Evolutionary conservation across 2,329 filamentous ascomycete species (phyloP).

Genomic region (Hysterium pulicare): DNA sequence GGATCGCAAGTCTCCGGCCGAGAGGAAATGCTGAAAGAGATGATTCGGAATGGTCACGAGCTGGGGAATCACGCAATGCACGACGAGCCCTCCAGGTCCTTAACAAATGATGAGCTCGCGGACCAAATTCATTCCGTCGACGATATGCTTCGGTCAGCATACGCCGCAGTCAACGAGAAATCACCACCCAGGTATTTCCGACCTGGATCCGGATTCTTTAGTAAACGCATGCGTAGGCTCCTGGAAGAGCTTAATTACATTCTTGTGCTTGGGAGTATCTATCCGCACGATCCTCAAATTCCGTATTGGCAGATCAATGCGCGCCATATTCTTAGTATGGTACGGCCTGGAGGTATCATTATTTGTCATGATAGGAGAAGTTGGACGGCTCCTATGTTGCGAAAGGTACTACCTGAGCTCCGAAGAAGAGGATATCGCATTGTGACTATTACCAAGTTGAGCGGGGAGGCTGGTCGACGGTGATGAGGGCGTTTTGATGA

Average conservation of each 20-base stretch:
- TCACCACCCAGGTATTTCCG: conserved; percentile 66
- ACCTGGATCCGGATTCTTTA: conserved; percentile 83
- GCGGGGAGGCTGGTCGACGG: conserved; percentile 48
- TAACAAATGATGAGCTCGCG: conserved; percentile 58
- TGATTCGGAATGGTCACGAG: conserved; percentile 54
- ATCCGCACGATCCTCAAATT: conserved; percentile 90
- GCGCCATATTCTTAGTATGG: conserved; percentile 75
- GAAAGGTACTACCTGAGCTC: conserved; percentile 68
- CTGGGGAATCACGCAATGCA: conserved; percentile 87
- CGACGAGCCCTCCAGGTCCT: conserved; percentile 69
- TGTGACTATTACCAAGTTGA: conserved; percentile 66
- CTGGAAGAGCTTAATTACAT: conserved; percentile 62
- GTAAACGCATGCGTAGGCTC: conserved; percentile 61
- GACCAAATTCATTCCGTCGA: conserved; percentile 66
- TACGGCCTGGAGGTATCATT: conserved; percentile 71
- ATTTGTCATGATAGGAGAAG: conserved; percentile 79
- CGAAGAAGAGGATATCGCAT: conserved; percentile 66
- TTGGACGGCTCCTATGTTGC: conserved; percentile 82
- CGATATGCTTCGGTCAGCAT: conserved; percentile 55
- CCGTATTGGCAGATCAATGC: conserved; percentile 67
- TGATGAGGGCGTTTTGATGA: no score
- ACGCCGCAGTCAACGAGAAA: conserved; percentile 44
- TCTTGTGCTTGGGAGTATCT: conserved; percentile 78
- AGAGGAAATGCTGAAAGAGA: conserved; percentile 46
- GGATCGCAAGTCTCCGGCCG: conserved; percentile 66